Conservation (phyloP, 2,329 filamentous ascomycete genomes). For the Hysterium pulicare region DNA sequence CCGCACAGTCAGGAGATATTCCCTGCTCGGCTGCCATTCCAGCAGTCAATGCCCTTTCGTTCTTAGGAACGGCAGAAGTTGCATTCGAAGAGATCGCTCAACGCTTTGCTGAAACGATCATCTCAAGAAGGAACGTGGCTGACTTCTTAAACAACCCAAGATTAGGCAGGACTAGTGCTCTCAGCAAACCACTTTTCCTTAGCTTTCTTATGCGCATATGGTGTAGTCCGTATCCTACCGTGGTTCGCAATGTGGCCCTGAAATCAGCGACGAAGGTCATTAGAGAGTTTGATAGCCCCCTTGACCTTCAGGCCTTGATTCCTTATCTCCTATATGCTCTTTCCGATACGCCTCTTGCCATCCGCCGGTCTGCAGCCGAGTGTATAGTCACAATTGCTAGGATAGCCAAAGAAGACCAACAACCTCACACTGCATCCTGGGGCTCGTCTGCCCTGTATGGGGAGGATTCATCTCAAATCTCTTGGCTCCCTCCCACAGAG, state of each 20-base stretch:
- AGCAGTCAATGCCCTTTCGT: conserved; percentile 25
- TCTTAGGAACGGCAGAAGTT: conserved; percentile 17
- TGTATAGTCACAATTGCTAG: conserved; percentile 46
- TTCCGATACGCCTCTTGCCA: conserved; percentile 69
- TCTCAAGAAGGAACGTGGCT: conserved; percentile 14
- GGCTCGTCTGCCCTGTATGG: conserved; percentile 56
- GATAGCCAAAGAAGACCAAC: conserved; percentile 9
- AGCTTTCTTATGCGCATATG: conserved; percentile 75
- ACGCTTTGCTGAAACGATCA: conserved; percentile 28
- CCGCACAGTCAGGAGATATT: conserved; percentile 7
- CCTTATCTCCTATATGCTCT: conserved; percentile 77
- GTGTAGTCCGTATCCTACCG: conserved; percentile 66
- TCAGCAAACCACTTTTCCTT: conserved; percentile 64
- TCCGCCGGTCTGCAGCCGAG: conserved; percentile 71
- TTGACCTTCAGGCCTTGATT: conserved; percentile 75
- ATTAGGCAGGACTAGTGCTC: conserved; percentile 53
- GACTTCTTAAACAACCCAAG: conserved; percentile 54
- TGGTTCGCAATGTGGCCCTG: conserved; percentile 67
- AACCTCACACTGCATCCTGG: conserved; percentile 41
- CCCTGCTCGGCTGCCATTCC: conserved; percentile 17
- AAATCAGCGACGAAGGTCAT: conserved; percentile 46
- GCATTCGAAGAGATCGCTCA: conserved; percentile 29
- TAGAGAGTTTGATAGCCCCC: conserved; percentile 35
- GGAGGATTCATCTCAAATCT: conserved; percentile 45
- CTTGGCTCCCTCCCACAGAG: conserved; percentile 59